phyloP scores from a whole-genome alignment of 306 rosid species.

The Oxytropis ochrocephala region DNA sequence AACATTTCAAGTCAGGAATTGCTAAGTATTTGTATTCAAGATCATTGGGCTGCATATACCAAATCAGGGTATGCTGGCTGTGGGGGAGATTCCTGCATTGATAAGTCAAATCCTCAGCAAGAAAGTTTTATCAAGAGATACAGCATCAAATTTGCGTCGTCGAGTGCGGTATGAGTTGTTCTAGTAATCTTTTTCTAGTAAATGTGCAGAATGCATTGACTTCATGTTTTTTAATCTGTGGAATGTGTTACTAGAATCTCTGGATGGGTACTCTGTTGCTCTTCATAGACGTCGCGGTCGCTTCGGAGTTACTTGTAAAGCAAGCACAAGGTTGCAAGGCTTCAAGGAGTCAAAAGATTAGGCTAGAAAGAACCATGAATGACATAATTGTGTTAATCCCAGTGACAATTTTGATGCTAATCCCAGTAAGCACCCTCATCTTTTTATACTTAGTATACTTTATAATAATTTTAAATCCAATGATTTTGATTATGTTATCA shows the following conservation, averaged over 20 bases:
- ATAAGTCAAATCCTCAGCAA: slow-evolving; percentile 15
- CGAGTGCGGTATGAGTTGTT: slow-evolving; percentile 44
- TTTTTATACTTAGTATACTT: not conserved
- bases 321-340: slow-evolving; percentile 41
- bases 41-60: slow-evolving; percentile 63
- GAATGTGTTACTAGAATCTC: slow-evolving; percentile 38
- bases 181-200: slow-evolving; percentile 1
- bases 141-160: slow-evolving; percentile 42
- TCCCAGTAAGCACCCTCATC: slow-evolving; percentile 44
- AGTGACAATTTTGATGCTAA: slow-evolving; percentile 57
- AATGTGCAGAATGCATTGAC: not conserved
- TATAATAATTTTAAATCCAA: too few relatives aligned
- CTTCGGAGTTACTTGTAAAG: slow-evolving; percentile 37
- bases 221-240: slow-evolving; percentile 18
- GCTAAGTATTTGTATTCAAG: slow-evolving; percentile 55
- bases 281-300: slow-evolving; percentile 42
- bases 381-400: slow-evolving; percentile 53
- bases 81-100: slow-evolving; percentile 14
- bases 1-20: slow-evolving; percentile 44
- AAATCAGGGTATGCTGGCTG: slow-evolving; percentile 37
- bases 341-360: slow-evolving; percentile 42
- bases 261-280: slow-evolving; percentile 67
- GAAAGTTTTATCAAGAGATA: slow-evolving; percentile 40
- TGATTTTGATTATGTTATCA: not conserved
- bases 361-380: slow-evolving; percentile 40